Conservation (phyloP, 1,284 basidiomycete species). For the Heimioporus retisporus region DNA sequence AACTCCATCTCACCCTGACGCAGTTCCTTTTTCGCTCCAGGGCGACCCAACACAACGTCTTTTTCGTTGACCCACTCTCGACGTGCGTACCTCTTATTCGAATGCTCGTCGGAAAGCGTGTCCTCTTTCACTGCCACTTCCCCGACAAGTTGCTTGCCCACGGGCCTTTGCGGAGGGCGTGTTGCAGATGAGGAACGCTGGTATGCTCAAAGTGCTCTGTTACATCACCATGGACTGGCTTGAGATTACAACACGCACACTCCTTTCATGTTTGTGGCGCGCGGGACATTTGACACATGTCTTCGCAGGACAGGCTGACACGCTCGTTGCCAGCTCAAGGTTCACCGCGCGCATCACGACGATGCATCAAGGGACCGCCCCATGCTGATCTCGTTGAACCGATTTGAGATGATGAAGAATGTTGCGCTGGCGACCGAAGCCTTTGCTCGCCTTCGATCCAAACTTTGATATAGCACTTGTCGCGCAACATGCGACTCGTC, state of each 20-base stretch:
- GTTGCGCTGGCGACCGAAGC: constrained; percentile 83
- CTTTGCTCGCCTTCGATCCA: constrained; percentile 66
- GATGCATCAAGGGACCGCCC: constrained; percentile 67
- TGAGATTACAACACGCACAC: constrained; percentile 89
- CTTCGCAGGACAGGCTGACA: constrained; percentile 81
- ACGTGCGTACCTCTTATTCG: constrained; percentile 91
- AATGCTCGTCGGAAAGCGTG: constrained; percentile 72
- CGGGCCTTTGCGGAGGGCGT: constrained; percentile 77
- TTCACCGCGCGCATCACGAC: constrained; percentile 90
- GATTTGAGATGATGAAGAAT: constrained; percentile 98
- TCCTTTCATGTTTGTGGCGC: constrained; percentile 1
- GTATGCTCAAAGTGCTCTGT: constrained; percentile 80
- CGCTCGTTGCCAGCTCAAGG: constrained; percentile 94
- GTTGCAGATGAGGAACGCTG: constrained; percentile 48
- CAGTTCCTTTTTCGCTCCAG: constrained; percentile 63
- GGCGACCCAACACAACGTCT: constrained; percentile 79
- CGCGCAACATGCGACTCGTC: constrained; percentile 66
- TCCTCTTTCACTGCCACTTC: constrained; percentile 99
- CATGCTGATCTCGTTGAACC: constrained; percentile 91
- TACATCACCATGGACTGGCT: constrained; percentile 91
- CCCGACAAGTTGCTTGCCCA: constrained; percentile 93
- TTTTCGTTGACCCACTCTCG: constrained; percentile 96
- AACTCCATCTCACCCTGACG: constrained; percentile 78
- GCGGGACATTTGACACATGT: constrained; percentile 1
- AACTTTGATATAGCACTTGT: constrained; percentile 23